Percentiles rank a stretch among this genome's conserved stretches.
Evolutionary conservation across 2,329 filamentous ascomycete species (phyloP).

Genomic region (Pezicula radicicola): DNA sequence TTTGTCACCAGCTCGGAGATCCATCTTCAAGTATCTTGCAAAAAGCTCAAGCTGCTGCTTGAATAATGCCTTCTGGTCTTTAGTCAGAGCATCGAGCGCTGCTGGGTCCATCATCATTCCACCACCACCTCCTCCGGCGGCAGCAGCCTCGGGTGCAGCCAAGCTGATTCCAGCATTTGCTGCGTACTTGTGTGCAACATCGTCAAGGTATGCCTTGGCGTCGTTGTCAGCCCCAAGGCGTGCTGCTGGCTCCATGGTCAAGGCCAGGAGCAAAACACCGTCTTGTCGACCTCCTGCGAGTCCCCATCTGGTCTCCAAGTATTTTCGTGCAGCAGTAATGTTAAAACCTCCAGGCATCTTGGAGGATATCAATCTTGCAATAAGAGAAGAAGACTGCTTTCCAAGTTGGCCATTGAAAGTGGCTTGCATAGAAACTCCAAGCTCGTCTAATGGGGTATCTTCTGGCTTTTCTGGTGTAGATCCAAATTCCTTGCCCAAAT

Average conservation of each 20-base stretch:
- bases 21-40: constrained; percentile 94
- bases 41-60: constrained; percentile 97
- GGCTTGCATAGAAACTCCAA: constrained; percentile 91
- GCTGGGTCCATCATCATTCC: constrained; percentile 99
- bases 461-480: constrained; percentile 98
- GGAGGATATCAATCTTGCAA: constrained; percentile 92
- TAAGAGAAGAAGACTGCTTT: constrained; percentile 90
- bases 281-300: constrained; percentile 85
- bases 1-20: constrained; percentile 95
- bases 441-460: constrained; percentile 93
- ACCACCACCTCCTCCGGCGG: constrained; percentile 63
- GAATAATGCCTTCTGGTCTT: constrained; percentile 93
- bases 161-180: constrained; percentile 78
- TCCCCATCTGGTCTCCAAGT: constrained; percentile 92
- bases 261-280: constrained; percentile 79
- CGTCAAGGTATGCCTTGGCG: constrained; percentile 89
- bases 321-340: constrained; percentile 92
- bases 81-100: constrained; percentile 92
- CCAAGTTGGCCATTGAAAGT: constrained; percentile 99
- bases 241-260: constrained; percentile 88
- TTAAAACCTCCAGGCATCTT: constrained; percentile 99
- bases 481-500: constrained; percentile 96
- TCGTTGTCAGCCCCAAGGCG: constrained; percentile 88
- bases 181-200: constrained; percentile 87
- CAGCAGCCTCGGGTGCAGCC: constrained; percentile 69